A percentile compares a stretch with the other conserved stretches of the same genome.
These are phyloP conservation scores for Cladorrhinum samala DNA, from an alignment of 495 filamentous ascomycete species.

Conservation along the genomic window DNA sequence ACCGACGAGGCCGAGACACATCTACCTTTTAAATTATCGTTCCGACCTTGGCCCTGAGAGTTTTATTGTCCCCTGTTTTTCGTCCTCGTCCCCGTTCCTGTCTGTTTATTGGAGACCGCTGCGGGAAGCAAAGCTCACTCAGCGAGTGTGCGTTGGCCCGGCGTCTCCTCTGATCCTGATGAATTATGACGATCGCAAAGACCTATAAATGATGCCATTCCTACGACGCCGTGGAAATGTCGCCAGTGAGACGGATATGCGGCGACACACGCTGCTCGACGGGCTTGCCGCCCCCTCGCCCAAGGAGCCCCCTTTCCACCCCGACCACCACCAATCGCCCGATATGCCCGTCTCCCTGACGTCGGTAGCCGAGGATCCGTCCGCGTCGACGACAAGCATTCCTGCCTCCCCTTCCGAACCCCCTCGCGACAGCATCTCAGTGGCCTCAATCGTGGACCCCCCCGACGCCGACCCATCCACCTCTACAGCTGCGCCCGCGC, in stretches of 20 bases:
- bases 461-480: conserved; percentile 28
- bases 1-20: too few species aligned
- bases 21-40: too few species aligned
- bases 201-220: conserved; percentile 40
- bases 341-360: conserved; percentile 19
- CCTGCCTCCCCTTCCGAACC: conserved; percentile 14
- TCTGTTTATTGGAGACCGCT: background rate
- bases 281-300: conserved; percentile 21
- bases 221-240: conserved; percentile 45
- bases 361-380: conserved; percentile 19
- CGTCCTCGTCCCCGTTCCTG: background rate
- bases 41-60: too few species aligned
- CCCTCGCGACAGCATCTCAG: conserved; percentile 17
- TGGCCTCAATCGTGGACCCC: conserved; percentile 18
- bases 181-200: conserved; percentile 36
- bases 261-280: conserved; percentile 38
- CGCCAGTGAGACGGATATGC: conserved; percentile 46
- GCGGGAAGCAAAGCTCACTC: background rate
- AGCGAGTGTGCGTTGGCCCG: background rate
- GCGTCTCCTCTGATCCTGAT: conserved; percentile 10
- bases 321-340: conserved; percentile 18
- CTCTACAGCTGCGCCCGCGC: conserved; percentile 24
- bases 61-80: too few species aligned
- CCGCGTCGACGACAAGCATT: conserved; percentile 4
- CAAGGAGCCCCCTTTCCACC: conserved; percentile 19